Base-by-base conservation (phyloP, 768 basidiomycete species). In the Glaciozyma antarctica region DNA sequence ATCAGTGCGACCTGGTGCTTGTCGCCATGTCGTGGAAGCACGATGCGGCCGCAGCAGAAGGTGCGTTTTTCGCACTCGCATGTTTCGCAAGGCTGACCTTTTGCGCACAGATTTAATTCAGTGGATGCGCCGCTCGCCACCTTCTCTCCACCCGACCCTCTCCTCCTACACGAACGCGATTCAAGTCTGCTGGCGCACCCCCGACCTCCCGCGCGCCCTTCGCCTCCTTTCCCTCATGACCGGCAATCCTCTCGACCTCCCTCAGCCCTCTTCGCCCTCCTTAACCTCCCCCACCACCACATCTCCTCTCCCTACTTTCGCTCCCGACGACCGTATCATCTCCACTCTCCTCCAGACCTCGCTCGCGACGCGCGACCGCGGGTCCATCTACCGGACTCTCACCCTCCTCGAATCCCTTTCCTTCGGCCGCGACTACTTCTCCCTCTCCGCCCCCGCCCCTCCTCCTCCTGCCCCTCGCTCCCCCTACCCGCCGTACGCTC, bases 41-140 rank as follows among this genome's bases (percentile, higher is more conserved):
- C 0, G 69, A 70, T 24, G 10, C 60, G 6, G 45, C 59, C 3
- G 63, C 62, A 10, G 48, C 61, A 8, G 63, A 67, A 32, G 65
- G 69, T 70, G 34, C 26, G 62, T 45, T 6, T 4, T 38, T 19
- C n/a, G 21, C 15, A 22, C 12, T 41, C 55, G 5, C 55, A 2
- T 43, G 41, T 10, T 15, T 6, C 19, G 24, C 38, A 3, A 9
- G 7, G 19, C 55, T 57, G n/a, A 57, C 55, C 38, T 56, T 3
- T 13, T 41, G 6, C 26, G 10, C 26, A 21, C 43, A 58, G 58
- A 59, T 21, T 28, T 59, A 19, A 34, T 59, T 13, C 21, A 48
- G 9, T 59, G 58, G 58, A 49, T 49, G 58, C 58, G 22, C 30
- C 45, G 47, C 7, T 48, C 45, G 19, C 22, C 45, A 9, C n/a